phyloP scores from a whole-genome alignment of 208 protist species.

The Strigomonas galati region DNA sequence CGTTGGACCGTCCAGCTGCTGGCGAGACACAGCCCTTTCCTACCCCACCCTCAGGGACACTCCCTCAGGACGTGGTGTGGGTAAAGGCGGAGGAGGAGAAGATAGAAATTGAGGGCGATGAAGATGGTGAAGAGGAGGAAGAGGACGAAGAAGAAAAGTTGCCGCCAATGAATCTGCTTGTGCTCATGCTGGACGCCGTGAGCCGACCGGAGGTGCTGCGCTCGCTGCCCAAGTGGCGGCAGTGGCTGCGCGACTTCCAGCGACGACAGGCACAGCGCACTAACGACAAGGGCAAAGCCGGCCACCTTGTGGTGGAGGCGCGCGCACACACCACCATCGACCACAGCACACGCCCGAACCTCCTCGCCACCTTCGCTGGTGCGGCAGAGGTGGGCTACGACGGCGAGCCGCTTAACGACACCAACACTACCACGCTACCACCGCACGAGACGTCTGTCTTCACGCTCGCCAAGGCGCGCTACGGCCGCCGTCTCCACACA shows the following conservation, averaged over 20 bases:
- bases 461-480: constrained; percentile 33
- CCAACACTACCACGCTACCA: too few species aligned
- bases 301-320: constrained; percentile 40
- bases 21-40: too few species aligned
- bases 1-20: too few species aligned
- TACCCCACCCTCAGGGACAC: too few species aligned
- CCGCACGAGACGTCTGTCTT: constrained; percentile 22
- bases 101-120: too few species aligned
- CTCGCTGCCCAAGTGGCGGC: constrained; percentile 42
- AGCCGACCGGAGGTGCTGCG: constrained; percentile 56
- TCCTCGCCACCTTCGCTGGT: constrained; percentile 26
- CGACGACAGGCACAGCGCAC: not conserved
- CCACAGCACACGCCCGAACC: constrained; percentile 33
- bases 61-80: too few species aligned
- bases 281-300: not conserved
- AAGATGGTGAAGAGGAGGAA: too few species aligned
- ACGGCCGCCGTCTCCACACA: constrained; percentile 34
- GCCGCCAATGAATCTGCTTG: constrained; percentile 47
- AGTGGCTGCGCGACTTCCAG: constrained; percentile 39
- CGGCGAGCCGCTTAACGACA: constrained; percentile 8
- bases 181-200: constrained; percentile 58
- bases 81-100: too few species aligned
- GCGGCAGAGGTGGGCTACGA: not conserved
- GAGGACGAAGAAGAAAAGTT: not conserved
- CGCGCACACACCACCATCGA: constrained; percentile 42